A percentile compares a stretch with the other conserved stretches of the same genome.
phyloP scores from a whole-genome alignment of 495 filamentous ascomycete genomes.

The Trichoderma virens region DNA sequence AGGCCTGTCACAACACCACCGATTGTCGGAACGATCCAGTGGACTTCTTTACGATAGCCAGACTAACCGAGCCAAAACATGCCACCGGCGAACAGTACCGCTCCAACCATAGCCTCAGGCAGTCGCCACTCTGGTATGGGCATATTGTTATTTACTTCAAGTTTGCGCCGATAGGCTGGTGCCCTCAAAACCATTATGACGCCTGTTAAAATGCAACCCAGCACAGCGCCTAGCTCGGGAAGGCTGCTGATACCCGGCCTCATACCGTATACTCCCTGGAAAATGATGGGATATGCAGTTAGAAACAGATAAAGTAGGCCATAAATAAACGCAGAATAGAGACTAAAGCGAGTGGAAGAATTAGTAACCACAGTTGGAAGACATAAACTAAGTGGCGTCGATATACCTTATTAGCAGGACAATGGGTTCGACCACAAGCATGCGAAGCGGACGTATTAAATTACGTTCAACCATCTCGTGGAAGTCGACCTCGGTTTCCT shows the following conservation, averaged over 20 bases:
- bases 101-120: slow-evolving; percentile 49
- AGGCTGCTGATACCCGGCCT: slow-evolving; percentile 21
- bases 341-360: slow-evolving; percentile 11
- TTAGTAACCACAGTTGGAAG: slow-evolving; percentile 17
- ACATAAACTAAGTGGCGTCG: slow-evolving; percentile 5
- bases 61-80: slow-evolving; percentile 65
- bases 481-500: not conserved
- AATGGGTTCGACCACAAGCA: not conserved
- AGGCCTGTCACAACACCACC: slow-evolving; percentile 44
- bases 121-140: slow-evolving; percentile 52
- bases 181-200: not conserved
- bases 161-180: slow-evolving; percentile 23
- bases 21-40: slow-evolving; percentile 46
- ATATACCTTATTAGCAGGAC: not conserved
- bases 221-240: not conserved
- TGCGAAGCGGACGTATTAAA: not conserved
- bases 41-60: slow-evolving; percentile 26
- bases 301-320: slow-evolving; percentile 58
- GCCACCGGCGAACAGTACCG: slow-evolving; percentile 46
- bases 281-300: slow-evolving; percentile 52
- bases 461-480: not conserved
- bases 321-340: slow-evolving; percentile 49
- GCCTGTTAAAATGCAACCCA: not conserved
- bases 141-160: slow-evolving; percentile 43
- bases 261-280: slow-evolving; percentile 45